Evolutionary conservation across 805 yeast genomes (phyloP).

Genomic region (Hemisphaericaspora nanyangensis): DNA sequence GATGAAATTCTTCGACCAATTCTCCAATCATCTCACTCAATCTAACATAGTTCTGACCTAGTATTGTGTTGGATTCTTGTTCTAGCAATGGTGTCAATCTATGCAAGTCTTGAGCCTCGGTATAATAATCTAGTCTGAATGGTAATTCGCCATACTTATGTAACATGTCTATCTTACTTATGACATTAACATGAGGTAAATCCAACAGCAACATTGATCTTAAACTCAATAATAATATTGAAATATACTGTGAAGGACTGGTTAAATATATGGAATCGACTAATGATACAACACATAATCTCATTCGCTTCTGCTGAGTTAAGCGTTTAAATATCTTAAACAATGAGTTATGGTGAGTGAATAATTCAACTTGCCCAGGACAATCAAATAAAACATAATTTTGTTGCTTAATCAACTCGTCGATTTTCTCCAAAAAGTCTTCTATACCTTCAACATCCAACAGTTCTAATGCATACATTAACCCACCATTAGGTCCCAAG

Average conservation of each 20-base stretch:
- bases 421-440: conserved; percentile 81
- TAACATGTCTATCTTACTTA: conserved; percentile 84
- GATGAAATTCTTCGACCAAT: conserved; percentile 78
- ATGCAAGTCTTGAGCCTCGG: conserved; percentile 83
- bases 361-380: conserved; percentile 95
- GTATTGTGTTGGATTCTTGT: conserved; percentile 63
- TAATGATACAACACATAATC: conserved; percentile 81
- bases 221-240: conserved; percentile 72
- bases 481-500: conserved; percentile 88
- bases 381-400: conserved; percentile 88
- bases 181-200: conserved; percentile 88
- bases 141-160: conserved; percentile 77
- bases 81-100: conserved; percentile 65
- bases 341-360: conserved; percentile 82
- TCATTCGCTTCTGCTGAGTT: conserved; percentile 52
- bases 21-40: conserved; percentile 79
- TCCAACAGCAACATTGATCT: conserved; percentile 92
- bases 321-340: conserved; percentile 61
- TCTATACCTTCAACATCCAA: conserved; percentile 88
- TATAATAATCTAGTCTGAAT: conserved; percentile 78
- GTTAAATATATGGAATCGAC: conserved; percentile 81
- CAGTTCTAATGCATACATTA: conserved; percentile 81
- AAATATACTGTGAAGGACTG: conserved; percentile 84
- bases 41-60: conserved; percentile 58
- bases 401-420: conserved; percentile 46